Evolutionary conservation across 2,329 filamentous ascomycete genomes (phyloP).

Genomic region (Fusarium succisae): DNA sequence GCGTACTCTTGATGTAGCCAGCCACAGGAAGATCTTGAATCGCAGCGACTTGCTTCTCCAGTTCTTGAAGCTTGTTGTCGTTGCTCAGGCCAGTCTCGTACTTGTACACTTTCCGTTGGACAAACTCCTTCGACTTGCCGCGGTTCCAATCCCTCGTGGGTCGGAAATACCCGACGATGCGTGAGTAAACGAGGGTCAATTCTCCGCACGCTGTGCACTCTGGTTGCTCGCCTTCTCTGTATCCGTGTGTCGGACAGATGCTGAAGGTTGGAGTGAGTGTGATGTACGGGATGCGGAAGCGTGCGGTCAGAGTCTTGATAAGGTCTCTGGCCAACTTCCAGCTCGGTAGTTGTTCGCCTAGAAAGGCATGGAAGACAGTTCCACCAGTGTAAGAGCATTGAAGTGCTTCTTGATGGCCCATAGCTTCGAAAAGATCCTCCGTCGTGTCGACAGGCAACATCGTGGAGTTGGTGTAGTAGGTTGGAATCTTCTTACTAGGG

Average conservation of each 20-base stretch:
- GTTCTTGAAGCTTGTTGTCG: background rate
- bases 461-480: constrained; percentile 38
- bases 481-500: constrained; percentile 5
- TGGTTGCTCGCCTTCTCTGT: constrained; percentile 29
- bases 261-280: constrained; percentile 39
- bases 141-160: constrained; percentile 38
- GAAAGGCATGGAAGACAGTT: constrained; percentile 38
- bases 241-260: constrained; percentile 34
- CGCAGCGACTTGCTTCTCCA: constrained; percentile 17
- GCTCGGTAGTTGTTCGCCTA: constrained; percentile 28
- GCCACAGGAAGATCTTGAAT: constrained; percentile 32
- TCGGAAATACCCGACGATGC: constrained; percentile 37
- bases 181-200: constrained; percentile 33
- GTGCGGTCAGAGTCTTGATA: constrained; percentile 30
- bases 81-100: background rate
- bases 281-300: constrained; percentile 36
- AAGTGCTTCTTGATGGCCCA: constrained; percentile 31
- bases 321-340: constrained; percentile 35
- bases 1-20: constrained; percentile 33
- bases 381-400: constrained; percentile 39
- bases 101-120: constrained; percentile 22
- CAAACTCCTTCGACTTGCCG: constrained; percentile 36
- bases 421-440: constrained; percentile 36
- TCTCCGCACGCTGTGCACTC: constrained; percentile 18
- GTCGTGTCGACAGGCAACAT: constrained; percentile 37